Conservation (phyloP, 1,284 basidiomycete genomes). For the Leccinum olivaceoglutinosum region DNA sequence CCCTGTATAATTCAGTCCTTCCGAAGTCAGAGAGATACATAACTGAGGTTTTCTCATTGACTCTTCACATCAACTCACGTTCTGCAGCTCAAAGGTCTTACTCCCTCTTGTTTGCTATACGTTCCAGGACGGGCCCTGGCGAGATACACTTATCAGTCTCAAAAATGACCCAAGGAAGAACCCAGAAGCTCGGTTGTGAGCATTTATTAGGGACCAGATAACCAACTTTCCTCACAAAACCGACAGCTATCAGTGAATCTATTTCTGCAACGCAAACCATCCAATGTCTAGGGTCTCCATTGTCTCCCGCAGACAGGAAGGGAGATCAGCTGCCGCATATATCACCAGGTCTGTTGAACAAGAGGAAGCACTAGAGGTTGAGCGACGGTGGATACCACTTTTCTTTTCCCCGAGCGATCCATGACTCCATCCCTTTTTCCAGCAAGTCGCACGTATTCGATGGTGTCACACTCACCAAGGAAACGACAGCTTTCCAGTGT, state of each 20-base stretch:
- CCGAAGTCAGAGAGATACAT: slow-evolving; percentile 63
- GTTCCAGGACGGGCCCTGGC: slow-evolving; percentile 91
- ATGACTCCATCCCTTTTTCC: background rate
- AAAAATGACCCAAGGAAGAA: slow-evolving; percentile 86
- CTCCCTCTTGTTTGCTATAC: slow-evolving; percentile 76
- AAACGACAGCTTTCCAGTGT: slow-evolving; percentile 88
- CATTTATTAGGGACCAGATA: background rate
- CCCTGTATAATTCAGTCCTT: slow-evolving; percentile 75
- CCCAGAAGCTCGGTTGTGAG: slow-evolving; percentile 67
- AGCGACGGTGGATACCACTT: slow-evolving; percentile 32
- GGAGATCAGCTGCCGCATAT: slow-evolving; percentile 29
- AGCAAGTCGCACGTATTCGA: slow-evolving; percentile 85
- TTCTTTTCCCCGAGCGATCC: background rate
- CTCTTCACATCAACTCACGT: background rate
- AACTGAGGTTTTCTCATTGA: slow-evolving; percentile 44
- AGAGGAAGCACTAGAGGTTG: slow-evolving; percentile 38
- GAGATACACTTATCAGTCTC: slow-evolving; percentile 83
- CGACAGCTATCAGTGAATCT: slow-evolving; percentile 74
- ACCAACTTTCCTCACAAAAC: slow-evolving; percentile 1
- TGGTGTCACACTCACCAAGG: slow-evolving; percentile 71
- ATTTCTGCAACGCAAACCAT: slow-evolving; percentile 80
- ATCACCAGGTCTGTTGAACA: slow-evolving; percentile 36
- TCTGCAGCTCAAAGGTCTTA: slow-evolving; percentile 61
- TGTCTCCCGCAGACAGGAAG: slow-evolving; percentile 59
- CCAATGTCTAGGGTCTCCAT: slow-evolving; percentile 70